A percentile compares a stretch with the other conserved stretches of the same genome.
Evolutionary conservation across 2,329 filamentous ascomycete genomes (phyloP).

Genomic region (Aureobasidium sp.): DNA sequence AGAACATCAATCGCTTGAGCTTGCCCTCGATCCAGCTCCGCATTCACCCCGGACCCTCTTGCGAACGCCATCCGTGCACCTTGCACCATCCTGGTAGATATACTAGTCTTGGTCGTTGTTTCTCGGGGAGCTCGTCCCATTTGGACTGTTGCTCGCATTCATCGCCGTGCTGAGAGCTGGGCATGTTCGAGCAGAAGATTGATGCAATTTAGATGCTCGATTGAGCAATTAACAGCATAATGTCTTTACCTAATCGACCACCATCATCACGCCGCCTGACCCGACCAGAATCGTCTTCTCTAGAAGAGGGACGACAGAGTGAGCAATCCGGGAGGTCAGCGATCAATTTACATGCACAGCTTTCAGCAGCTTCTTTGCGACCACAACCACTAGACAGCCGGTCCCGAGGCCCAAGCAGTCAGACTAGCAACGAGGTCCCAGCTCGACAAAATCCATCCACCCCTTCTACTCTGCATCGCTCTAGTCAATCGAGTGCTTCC

Average conservation of each 20-base stretch:
- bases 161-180: not conserved
- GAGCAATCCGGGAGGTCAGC: constrained; percentile 30
- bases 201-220: not conserved
- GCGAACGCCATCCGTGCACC: constrained; percentile 2
- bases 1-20: not conserved
- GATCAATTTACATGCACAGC: constrained; percentile 27
- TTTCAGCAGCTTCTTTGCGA: constrained; percentile 29
- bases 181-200: not conserved
- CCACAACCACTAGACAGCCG: constrained; percentile 19
- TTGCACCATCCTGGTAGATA: not conserved
- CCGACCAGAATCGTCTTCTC: not conserved
- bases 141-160: not conserved
- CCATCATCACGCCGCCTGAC: constrained; percentile 6
- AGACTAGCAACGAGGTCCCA: not conserved
- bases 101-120: not conserved
- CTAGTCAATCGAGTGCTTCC: not conserved
- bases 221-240: not conserved
- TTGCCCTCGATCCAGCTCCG: not conserved
- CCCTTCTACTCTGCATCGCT: constrained; percentile 11
- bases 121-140: no score
- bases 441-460: not conserved
- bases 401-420: constrained; percentile 20
- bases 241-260: not conserved
- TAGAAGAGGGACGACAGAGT: not conserved
- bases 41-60: not conserved